Percentiles rank a stretch among this genome's conserved stretches.
These are phyloP conservation scores for Aspergillus sclerotioniger DNA, from an alignment of 495 filamentous ascomycete species.

Conservation along the genomic window DNA sequence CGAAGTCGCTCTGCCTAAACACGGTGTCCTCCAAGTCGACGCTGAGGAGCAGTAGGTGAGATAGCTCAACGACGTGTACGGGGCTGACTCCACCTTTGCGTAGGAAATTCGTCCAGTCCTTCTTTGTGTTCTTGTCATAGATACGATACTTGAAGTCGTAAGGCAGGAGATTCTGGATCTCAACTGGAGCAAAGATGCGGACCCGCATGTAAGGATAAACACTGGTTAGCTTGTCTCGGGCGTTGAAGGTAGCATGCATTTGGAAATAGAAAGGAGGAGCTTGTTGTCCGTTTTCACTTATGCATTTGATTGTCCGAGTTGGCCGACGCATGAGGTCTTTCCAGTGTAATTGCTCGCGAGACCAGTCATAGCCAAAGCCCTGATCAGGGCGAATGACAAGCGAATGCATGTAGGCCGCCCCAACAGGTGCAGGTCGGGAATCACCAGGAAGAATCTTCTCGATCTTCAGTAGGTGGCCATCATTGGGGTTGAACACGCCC, in stretches of 20 bases:
- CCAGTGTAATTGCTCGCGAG: conserved; percentile 84
- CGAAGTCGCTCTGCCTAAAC: conserved; percentile 93
- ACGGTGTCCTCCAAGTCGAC: conserved; percentile 94
- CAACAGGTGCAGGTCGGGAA: conserved; percentile 85
- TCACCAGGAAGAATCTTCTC: conserved; percentile 96
- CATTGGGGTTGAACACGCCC: conserved; percentile 84
- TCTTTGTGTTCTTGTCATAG: conserved; percentile 95
- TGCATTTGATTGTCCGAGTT: conserved; percentile 80
- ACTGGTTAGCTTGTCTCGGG: conserved; percentile 72
- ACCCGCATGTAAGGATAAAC: conserved; percentile 94
- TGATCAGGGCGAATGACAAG: conserved; percentile 91
- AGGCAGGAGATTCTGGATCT: conserved; percentile 90
- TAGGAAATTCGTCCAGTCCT: conserved; percentile 98
- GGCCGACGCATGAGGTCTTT: conserved; percentile 81
- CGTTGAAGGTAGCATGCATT: conserved; percentile 78
- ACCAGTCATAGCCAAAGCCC: conserved; percentile 96
- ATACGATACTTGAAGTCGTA: conserved; percentile 99
- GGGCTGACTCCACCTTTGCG: conserved; percentile 94
- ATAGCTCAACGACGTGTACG: conserved; percentile 93
- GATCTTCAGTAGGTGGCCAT: conserved; percentile 91
- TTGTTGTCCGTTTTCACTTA: conserved; percentile 74
- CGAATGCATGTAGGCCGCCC: conserved; percentile 86
- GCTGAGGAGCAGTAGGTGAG: conserved; percentile 86
- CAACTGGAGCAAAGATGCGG: conserved; percentile 84
- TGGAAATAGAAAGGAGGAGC: conserved; percentile 93